Base-by-base conservation (phyloP, 352 stramenopile genomes). In the Blastocystis sp. region DNA sequence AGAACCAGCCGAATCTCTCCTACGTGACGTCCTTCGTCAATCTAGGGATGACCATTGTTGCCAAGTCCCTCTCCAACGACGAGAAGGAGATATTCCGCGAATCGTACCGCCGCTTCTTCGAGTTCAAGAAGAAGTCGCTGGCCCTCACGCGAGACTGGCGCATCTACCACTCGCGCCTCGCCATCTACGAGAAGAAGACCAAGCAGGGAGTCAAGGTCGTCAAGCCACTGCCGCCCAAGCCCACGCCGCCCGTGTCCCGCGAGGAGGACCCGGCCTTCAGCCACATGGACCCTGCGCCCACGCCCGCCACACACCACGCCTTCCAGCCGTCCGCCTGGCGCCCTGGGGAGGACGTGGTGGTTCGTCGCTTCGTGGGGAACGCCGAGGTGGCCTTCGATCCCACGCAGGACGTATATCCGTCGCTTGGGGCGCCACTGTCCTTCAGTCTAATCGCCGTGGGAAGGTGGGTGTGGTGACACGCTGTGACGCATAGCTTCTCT, bases 331-430 rank as follows among this genome's bases (percentile, higher is more conserved):
- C 53, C 0, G 38, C 40, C 7, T 84, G 74, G 74, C 9, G 40
- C 3, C 19, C 19, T 4, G 23, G 23, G 3, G 28, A 67, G 10
- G 34, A n/a, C 1, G n/a, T 84, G 21, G 52, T 53, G 2, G 66
- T 84, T 52, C 74, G 74, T 23, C 45, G 60, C 40, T 84, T 84
- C n/a, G 28, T 53, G 23, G 74, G 60, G 10, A 84, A 69, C 52
- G 14, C 34, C 59, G 74, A 84, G 53, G 40, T 84, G 9, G 21
- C 56, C 7, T 67, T 40, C 40, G 40, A 69, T 0, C 48, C 48
- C 5, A 67, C 43, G 40, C 2, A 38, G 4, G 43, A 41, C 23
- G n/a, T 56, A 1, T 84, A 67, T 70, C 74, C 74, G 5, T 10
- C 53, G 11, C 19, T 1, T n/a, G 23, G 10, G 17, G 48, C 43